phyloP scores from a whole-genome alignment of 805 yeast species.

The Sungouiella blattae region DNA sequence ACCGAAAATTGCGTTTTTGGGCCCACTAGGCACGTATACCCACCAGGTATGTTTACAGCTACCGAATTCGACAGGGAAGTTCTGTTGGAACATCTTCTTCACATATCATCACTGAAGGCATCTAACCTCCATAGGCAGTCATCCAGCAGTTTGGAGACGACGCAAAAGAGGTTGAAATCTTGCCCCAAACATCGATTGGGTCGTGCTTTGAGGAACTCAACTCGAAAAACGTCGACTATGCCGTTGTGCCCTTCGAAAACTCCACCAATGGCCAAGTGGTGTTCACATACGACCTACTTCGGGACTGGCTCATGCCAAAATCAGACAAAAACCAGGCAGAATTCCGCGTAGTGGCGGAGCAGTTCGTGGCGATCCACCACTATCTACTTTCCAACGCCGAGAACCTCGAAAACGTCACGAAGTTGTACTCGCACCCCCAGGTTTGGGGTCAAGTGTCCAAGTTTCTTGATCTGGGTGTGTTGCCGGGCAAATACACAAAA shows the following conservation, averaged over 20 bases:
- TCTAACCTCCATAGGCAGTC: constrained; percentile 39
- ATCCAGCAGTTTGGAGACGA: constrained; percentile 49
- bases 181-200: constrained; percentile 42
- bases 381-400: constrained; percentile 53
- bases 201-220: constrained; percentile 62
- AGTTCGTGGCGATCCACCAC: constrained; percentile 80
- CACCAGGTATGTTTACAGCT: constrained; percentile 65
- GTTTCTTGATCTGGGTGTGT: constrained; percentile 44
- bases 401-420: constrained; percentile 44
- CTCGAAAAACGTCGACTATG: constrained; percentile 49
- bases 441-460: constrained; percentile 90
- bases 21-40: constrained; percentile 91
- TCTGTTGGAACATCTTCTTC: too few relatives aligned
- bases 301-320: constrained; percentile 55
- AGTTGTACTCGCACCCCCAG: constrained; percentile 90
- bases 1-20: constrained; percentile 65
- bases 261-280: constrained; percentile 94
- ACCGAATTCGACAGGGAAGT: too few relatives aligned
- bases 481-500: constrained; percentile 35
- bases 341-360: constrained; percentile 67
- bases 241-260: constrained; percentile 88
- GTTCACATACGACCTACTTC: constrained; percentile 73
- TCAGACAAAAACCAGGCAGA: constrained; percentile 12
- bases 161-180: constrained; percentile 22
- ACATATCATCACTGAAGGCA: too few relatives aligned